phyloP scores from a whole-genome alignment of 352 stramenopile species.

The Phytophthora gonapodyides region DNA sequence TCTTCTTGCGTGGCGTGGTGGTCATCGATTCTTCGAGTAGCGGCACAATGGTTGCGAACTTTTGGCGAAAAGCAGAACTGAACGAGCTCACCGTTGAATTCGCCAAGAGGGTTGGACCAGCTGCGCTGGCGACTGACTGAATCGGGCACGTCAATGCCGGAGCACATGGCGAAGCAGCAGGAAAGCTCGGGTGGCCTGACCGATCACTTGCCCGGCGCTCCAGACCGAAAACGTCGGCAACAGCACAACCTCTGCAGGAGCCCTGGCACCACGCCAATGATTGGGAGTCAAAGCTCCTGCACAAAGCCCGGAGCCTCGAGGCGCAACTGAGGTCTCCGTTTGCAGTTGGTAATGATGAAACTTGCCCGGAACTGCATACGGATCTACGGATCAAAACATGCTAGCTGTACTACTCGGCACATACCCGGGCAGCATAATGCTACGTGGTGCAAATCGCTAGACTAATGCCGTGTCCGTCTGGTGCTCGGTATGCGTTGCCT shows the following conservation, averaged over 20 bases:
- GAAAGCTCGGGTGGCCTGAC: constrained; percentile 6
- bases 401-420: constrained; percentile 1
- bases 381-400: neutral
- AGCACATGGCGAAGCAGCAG: constrained; percentile 10
- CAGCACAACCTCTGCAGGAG: constrained; percentile 8
- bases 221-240: constrained; percentile 17
- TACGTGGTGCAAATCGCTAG: constrained; percentile 16
- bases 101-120: constrained; percentile 1
- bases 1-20: constrained; percentile 32
- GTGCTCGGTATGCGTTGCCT: constrained; percentile 1
- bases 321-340: neutral
- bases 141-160: neutral
- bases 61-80: constrained; percentile 23
- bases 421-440: neutral
- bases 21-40: constrained; percentile 37
- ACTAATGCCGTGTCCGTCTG: constrained; percentile 4
- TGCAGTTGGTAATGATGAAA: neutral
- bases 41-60: constrained; percentile 34
- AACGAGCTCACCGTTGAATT: neutral
- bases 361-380: neutral
- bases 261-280: constrained; percentile 31
- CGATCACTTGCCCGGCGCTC: constrained; percentile 11
- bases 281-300: constrained; percentile 19
- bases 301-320: constrained; percentile 7
- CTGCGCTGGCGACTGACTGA: constrained; percentile 7